Base-by-base conservation (phyloP, 345 rosid species). In the Gossypium turneri region DNA sequence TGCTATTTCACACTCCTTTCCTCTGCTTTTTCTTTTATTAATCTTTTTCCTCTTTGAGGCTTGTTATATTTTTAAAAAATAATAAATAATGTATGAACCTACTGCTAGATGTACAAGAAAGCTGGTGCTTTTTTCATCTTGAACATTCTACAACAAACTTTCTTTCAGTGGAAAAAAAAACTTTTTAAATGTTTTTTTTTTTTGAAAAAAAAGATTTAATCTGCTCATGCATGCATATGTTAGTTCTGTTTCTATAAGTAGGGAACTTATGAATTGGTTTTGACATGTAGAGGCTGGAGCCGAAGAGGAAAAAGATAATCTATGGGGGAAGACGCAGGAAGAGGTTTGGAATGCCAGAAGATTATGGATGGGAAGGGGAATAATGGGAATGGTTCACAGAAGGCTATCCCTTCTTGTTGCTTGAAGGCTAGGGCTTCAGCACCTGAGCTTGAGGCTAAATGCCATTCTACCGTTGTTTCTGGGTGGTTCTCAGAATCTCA, bases 381-480 rank as follows among this genome's bases (percentile, higher is more conserved):
- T 93, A 70, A 84, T 22, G 81, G 84, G 61, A 88, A 81, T 88
- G 85, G 77, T 60, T 45, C 82, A 6, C 86, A 80, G 79, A 84
- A 81, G 83, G 77, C 80, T 70, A 76, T 90, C 74, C 98, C 99
- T 83, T 87, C 97, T 70, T 95, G 98, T 79, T 95, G 98, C 86
- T 81, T 91, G 79, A 95, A 93, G 86, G 98, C 99, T 53, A 83
- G 70, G 82, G 87, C 97, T 43, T 90, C 88, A 52, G 79, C 81
- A 67, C 88, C 97, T 6, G 99, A 95, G 89, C 79, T 72, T 51
- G 91, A 91, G 63, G 90, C 94, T 34, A 90, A 85, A 86, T 93
- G 99, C 81, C 97, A 95, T 75, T 84, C 94, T 17, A 95, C 97
- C 24, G 99, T 95, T 88, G 97, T 93, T 83, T 91, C 98, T 88